A percentile compares a stretch with the other conserved stretches of the same genome.
Evolutionary conservation across 176 grass and related monocot species (phyloP).

Genomic region (Raddia distichophylla): DNA sequence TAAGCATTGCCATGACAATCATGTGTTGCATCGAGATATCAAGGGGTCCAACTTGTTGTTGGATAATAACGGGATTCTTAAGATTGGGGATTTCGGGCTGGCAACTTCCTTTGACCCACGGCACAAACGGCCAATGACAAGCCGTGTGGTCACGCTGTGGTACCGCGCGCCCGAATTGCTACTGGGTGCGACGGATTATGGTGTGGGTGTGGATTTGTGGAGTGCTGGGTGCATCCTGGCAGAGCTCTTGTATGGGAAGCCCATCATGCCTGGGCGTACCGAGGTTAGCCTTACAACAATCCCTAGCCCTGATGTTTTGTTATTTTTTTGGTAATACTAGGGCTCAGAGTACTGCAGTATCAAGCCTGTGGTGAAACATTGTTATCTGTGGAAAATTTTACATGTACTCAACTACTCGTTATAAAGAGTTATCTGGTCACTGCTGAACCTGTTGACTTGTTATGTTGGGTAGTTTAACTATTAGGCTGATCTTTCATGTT

Average conservation of each 20-base stretch:
- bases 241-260: slow-evolving; percentile 60
- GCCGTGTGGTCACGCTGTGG: slow-evolving; percentile 61
- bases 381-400: background rate
- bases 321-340: slow-evolving; percentile 11
- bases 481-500: slow-evolving; percentile 7
- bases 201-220: slow-evolving; percentile 57
- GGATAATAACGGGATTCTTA: slow-evolving; percentile 62
- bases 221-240: slow-evolving; percentile 64
- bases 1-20: slow-evolving; percentile 56
- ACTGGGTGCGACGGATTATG: slow-evolving; percentile 60
- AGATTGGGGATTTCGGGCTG: slow-evolving; percentile 62
- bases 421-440: slow-evolving; percentile 1
- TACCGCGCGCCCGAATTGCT: slow-evolving; percentile 59
- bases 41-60: slow-evolving; percentile 63
- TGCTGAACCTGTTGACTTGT: slow-evolving; percentile 36
- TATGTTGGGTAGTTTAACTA: background rate
- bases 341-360: background rate
- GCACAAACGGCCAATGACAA: slow-evolving; percentile 54
- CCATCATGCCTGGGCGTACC: slow-evolving; percentile 60
- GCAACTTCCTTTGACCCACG: slow-evolving; percentile 48
- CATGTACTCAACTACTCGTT: background rate
- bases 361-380: background rate
- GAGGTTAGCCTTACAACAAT: slow-evolving; percentile 43
- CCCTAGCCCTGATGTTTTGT: background rate
- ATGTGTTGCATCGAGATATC: slow-evolving; percentile 62